These are phyloP conservation scores for Atractiella rhizophila DNA, from an alignment of 768 basidiomycete genomes.

Conservation along the genomic window DNA sequence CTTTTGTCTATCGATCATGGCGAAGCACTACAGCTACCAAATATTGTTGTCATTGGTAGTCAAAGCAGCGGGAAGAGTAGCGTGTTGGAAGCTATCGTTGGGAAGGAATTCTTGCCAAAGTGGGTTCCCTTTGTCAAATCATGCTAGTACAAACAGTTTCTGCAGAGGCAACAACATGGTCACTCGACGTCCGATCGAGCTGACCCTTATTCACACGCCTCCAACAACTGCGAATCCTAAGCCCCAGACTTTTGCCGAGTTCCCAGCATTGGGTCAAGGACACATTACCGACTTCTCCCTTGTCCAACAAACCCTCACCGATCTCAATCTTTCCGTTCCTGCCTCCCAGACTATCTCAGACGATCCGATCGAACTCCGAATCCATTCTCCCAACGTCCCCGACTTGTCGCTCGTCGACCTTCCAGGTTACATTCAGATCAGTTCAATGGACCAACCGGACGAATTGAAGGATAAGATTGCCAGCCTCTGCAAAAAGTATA, in stretches of 20 bases:
- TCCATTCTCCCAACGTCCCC: constrained; percentile 84
- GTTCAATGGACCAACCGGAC: constrained; percentile 87
- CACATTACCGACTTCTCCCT: constrained; percentile 73
- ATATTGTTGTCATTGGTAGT: constrained; percentile 92
- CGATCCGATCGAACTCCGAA: constrained; percentile 85
- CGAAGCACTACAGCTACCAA: constrained; percentile 76
- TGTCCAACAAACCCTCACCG: constrained; percentile 76
- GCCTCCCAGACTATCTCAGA: constrained; percentile 71
- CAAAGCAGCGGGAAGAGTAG: constrained; percentile 98
- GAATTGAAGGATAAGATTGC: constrained; percentile 78
- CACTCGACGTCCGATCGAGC: constrained; percentile 86
- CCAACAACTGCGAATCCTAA: constrained; percentile 31
- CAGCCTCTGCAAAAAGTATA: constrained; percentile 74
- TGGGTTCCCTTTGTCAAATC: constrained; percentile 25
- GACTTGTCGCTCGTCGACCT: constrained; percentile 93
- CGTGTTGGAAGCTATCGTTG: constrained; percentile 87
- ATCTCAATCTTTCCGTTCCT: constrained; percentile 82
- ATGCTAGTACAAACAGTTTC: background rate
- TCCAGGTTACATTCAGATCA: constrained; percentile 87
- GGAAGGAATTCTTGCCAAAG: constrained; percentile 96
- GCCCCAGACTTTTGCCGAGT: constrained; percentile 62
- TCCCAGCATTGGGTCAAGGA: constrained; percentile 66
- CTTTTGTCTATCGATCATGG: constrained; percentile 89
- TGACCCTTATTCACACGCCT: constrained; percentile 84
- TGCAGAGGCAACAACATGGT: constrained; percentile 95